These are phyloP conservation scores for Rhytidhysteron rufulum DNA, from an alignment of 2,329 filamentous ascomycete species.

Conservation along the genomic window DNA sequence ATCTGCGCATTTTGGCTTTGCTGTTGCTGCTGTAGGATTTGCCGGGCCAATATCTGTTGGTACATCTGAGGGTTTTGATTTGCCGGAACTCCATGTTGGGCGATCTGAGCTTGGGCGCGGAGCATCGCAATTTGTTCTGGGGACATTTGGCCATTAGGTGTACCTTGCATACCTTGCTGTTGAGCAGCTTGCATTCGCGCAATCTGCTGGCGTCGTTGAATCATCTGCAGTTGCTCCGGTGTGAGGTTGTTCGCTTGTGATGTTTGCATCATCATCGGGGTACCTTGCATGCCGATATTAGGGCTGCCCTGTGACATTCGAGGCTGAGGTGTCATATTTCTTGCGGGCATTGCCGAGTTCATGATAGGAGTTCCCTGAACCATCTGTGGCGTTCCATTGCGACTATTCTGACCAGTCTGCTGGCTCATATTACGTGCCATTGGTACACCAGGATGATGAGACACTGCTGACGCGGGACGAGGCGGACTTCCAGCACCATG, in stretches of 20 bases:
- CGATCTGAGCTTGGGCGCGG: conserved; percentile 2
- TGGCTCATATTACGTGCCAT: conserved; percentile 37
- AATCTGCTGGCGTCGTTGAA: conserved; percentile 12
- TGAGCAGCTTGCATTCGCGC: conserved; percentile 1
- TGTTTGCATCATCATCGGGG: conserved; percentile 35
- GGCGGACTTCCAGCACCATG: conserved; percentile 35
- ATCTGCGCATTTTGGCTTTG: conserved; percentile 8
- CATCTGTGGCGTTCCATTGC: conserved; percentile 37
- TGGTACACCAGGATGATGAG: conserved; percentile 23
- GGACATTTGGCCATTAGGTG: conserved; percentile 3
- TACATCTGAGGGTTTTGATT: conserved; percentile 1
- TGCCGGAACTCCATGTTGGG: conserved; percentile 1
- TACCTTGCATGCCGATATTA: conserved; percentile 29
- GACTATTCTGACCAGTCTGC: conserved; percentile 28
- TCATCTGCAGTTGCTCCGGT: conserved; percentile 30
- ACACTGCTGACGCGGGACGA: conserved; percentile 35
- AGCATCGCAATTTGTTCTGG: conserved; percentile 7
- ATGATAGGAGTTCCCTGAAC: conserved; percentile 36
- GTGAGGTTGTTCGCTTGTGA: conserved; percentile 31
- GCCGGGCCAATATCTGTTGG: conserved; percentile 1
- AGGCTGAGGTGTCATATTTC: conserved; percentile 38
- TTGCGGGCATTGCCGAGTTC: conserved; percentile 32
- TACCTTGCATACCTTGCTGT: conserved; percentile 5
- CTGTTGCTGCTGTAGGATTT: conserved; percentile 16
- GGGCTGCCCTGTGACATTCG: conserved; percentile 35